Percentiles rank a stretch among this genome's conserved stretches.
phyloP scores from a whole-genome alignment of 2,329 filamentous ascomycete genomes.

The Akanthomyces muscarius region DNA sequence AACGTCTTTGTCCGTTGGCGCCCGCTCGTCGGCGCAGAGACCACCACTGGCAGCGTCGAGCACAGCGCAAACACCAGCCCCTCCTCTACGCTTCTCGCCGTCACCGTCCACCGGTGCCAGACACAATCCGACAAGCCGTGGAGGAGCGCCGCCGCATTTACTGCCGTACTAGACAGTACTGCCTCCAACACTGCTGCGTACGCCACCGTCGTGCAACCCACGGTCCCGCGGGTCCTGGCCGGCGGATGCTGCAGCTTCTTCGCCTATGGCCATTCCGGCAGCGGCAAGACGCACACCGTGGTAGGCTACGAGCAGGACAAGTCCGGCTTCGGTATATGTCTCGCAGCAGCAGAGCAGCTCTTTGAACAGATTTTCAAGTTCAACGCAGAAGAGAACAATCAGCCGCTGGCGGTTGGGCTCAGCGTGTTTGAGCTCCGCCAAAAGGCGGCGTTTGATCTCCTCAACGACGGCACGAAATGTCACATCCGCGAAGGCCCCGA shows the following conservation, averaged over 20 bases:
- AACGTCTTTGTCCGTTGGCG: slow-evolving; percentile 18
- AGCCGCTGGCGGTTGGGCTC: slow-evolving; percentile 32
- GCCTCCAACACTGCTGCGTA: slow-evolving; percentile 25
- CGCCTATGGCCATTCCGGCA: slow-evolving; percentile 88
- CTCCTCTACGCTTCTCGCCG: not conserved
- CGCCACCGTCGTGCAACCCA: slow-evolving; percentile 30
- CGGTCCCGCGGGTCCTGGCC: slow-evolving; percentile 30
- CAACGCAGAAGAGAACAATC: slow-evolving; percentile 18
- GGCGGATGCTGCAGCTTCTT: slow-evolving; percentile 55
- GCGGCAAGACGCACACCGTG: slow-evolving; percentile 87
- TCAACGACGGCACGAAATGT: slow-evolving; percentile 36
- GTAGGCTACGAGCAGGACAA: slow-evolving; percentile 38
- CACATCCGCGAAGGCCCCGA: slow-evolving; percentile 39
- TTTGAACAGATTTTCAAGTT: slow-evolving; percentile 23
- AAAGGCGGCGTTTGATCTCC: slow-evolving; percentile 39
- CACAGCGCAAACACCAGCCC: not conserved
- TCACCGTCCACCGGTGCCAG: not conserved
- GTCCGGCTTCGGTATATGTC: slow-evolving; percentile 34
- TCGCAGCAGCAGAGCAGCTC: slow-evolving; percentile 32
- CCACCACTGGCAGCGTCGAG: not conserved
- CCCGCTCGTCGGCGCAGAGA: slow-evolving; percentile 8
- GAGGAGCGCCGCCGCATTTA: slow-evolving; percentile 23
- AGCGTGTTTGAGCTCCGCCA: slow-evolving; percentile 40
- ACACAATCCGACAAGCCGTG: slow-evolving; percentile 18
- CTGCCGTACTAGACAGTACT: slow-evolving; percentile 26